Evolutionary conservation across 768 basidiomycete species (phyloP), one percentile per base, ranked within the genome.

Genomic region (Dioszegia hungarica): DNA sequence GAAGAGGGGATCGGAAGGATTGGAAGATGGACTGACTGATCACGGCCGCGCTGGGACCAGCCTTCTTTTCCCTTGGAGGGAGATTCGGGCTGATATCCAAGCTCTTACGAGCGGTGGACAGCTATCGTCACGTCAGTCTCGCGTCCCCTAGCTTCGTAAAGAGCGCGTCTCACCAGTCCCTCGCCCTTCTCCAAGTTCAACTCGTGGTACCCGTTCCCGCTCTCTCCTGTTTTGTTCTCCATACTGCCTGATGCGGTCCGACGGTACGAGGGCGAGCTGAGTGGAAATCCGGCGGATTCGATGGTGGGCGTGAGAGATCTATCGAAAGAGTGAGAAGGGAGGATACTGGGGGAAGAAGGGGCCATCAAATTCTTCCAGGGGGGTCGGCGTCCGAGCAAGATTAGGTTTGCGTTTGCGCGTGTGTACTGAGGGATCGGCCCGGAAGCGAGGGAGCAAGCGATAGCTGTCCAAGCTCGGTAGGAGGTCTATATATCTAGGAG

Each of bases 1-100:
- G n/a, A n/a, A n/a, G n/a, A n/a, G n/a, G n/a, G n/a, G n/a, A n/a
- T n/a, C n/a, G n/a, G n/a, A n/a, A 27, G 24, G 22, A 33, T n/a
- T n/a, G n/a, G n/a, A n/a, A n/a, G n/a, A n/a, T n/a, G n/a, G 31
- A 59, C 66, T 54, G 29, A 68, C 66, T 68, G 56, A 68, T 68
- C 29, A 61, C 45, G 14, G 63, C 59, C 3, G 66, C 63, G n/a
- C 54, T 47, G n/a, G 64, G 27, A 17, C 48, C 49, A 2, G 55
- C 50, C 15, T 38, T 22, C 48, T 59, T 54, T 12, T 25, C 51
- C 36, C 57, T 33, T 5, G 62, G 58, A 5, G 66, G 60, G 14
- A 64, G 24, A 29, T 63, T 63, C 12, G 60, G 63, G 17, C 55
- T 56, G 36, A 64, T 60, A 15, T 64, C 63, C 3, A 64, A 48